phyloP scores from a whole-genome alignment of 1,284 basidiomycete species.

The Naganishia sp. region DNA sequence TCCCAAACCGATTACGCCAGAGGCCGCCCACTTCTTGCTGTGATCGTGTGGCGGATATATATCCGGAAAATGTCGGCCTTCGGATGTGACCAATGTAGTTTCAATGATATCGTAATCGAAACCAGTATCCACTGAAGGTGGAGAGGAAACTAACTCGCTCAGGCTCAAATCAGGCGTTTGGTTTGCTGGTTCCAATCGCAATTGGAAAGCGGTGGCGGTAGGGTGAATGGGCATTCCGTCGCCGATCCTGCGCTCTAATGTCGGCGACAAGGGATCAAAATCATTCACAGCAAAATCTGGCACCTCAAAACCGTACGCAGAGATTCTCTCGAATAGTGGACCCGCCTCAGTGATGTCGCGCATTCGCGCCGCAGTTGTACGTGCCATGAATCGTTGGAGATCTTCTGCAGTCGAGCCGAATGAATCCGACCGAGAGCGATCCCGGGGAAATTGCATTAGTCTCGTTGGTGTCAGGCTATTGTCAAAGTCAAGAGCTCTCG shows the following conservation, averaged over 20 bases:
- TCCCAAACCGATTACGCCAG: constrained; percentile 23
- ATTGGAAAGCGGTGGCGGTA: no score
- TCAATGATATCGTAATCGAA: constrained; percentile 6
- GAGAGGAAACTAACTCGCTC: constrained; percentile 11
- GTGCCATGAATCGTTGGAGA: background rate
- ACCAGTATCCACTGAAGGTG: constrained; percentile 15
- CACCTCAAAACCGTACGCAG: constrained; percentile 10
- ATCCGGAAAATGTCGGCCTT: constrained; percentile 11
- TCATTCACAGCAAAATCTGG: background rate
- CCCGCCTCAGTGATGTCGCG: background rate
- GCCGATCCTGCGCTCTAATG: background rate
- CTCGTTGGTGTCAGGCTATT: background rate
- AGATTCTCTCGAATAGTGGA: background rate
- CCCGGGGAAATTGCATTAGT: background rate
- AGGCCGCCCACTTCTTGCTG: background rate
- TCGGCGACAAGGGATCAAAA: background rate
- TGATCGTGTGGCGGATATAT: background rate
- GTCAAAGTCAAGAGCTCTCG: constrained; percentile 28
- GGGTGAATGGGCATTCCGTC: background rate
- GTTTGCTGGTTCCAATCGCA: background rate
- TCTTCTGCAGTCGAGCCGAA: background rate
- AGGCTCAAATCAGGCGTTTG: constrained; percentile 8
- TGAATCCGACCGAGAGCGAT: constrained; percentile 1
- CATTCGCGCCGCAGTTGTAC: constrained; percentile 1
- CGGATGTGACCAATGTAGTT: constrained; percentile 12